Base-by-base conservation (phyloP, 2,329 filamentous ascomycete species). In the Colletotrichum simmondsii region DNA sequence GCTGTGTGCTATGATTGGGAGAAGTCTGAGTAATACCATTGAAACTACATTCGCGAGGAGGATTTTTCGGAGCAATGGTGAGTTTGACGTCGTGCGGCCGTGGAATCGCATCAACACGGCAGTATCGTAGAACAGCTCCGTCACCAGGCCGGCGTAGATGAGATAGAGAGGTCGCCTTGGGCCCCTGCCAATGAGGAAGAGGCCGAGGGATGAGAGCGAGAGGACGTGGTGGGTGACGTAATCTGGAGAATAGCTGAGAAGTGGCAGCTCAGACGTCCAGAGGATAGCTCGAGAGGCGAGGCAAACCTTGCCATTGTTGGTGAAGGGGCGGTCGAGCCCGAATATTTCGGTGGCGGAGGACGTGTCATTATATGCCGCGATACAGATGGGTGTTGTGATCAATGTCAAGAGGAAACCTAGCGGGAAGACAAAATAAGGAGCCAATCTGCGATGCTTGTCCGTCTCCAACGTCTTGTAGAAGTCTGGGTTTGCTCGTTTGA, bases 241-340 rank as follows among this genome's bases (percentile, higher is more conserved):
- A 12, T 74, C 74, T 5, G 49, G 49, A 2, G 71, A 70, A 52
- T 53, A 68, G 60, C 74, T 56, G 26, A 76, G 66, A 0, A 73
- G 37, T 2, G 74, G 71, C 30, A 74, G 12, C 60, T 76, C 75
- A 10, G 75, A 74, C 11, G 60, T 49, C 75, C 75, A 76, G 4
- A 76, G 68, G 2, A 71, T 26, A 6, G 37, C 30, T 12, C 74
- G 65, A 19, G 74, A 71, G 19, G 58, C 57, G 1, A 76, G 49
- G 16, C 75, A 76, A 24, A 71, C 22, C 12, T 66, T 67, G 26
- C 60, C 69, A n/a, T 35, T 16, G 14, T 59, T n/a, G 8, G 74
- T 35, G 56, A 71, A 37, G 4, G 65, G 19, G 0, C 57, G 52
- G 14, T 52, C 54, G 6, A 59, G n/a, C 16, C 59, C 35, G 11